These are phyloP conservation scores for Septoria linicola DNA, from an alignment of 2,329 filamentous ascomycete species.

Conservation along the genomic window DNA sequence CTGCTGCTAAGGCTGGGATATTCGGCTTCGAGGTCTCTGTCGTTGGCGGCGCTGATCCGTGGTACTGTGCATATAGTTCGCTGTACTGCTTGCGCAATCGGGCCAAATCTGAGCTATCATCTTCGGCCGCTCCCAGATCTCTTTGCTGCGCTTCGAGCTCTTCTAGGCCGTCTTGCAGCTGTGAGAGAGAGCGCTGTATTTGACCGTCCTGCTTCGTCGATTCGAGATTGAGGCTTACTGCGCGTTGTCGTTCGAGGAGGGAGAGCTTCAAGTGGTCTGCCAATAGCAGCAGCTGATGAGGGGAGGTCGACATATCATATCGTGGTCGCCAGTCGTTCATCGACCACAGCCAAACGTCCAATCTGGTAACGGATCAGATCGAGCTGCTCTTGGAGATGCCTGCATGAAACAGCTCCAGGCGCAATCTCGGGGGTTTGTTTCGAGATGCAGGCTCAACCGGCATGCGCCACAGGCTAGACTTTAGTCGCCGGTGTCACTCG, in stretches of 20 bases:
- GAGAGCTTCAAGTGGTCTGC: conserved; percentile 97
- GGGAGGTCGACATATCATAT: conserved; percentile 35
- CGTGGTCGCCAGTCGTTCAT: too few relatives aligned
- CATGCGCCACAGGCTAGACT: not conserved
- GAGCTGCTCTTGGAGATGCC: too few relatives aligned
- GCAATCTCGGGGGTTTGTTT: too few relatives aligned
- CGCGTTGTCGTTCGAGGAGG: conserved; percentile 84
- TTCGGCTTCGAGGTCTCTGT: conserved; percentile 61
- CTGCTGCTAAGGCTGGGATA: conserved; percentile 59
- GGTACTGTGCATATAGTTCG: conserved; percentile 78
- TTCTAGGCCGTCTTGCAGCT: conserved; percentile 76
- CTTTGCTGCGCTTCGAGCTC: conserved; percentile 64
- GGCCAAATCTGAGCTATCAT: conserved; percentile 57
- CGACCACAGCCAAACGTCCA: too few relatives aligned
- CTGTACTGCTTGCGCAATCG: conserved; percentile 71
- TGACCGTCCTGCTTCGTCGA: conserved; percentile 81
- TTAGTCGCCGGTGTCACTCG: too few relatives aligned
- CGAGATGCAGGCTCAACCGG: too few relatives aligned
- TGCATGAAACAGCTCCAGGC: too few relatives aligned
- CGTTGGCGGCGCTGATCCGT: conserved; percentile 57
- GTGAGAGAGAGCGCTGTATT: conserved; percentile 83
- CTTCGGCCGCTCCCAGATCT: conserved; percentile 60
- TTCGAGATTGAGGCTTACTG: conserved; percentile 75
- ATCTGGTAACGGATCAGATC: too few relatives aligned
- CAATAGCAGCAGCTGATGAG: conserved; percentile 80